Percentiles rank a stretch among this genome's conserved stretches.
These are phyloP conservation scores for Macroventuria anomochaeta DNA, from an alignment of 2,329 filamentous ascomycete genomes.

Conservation along the genomic window DNA sequence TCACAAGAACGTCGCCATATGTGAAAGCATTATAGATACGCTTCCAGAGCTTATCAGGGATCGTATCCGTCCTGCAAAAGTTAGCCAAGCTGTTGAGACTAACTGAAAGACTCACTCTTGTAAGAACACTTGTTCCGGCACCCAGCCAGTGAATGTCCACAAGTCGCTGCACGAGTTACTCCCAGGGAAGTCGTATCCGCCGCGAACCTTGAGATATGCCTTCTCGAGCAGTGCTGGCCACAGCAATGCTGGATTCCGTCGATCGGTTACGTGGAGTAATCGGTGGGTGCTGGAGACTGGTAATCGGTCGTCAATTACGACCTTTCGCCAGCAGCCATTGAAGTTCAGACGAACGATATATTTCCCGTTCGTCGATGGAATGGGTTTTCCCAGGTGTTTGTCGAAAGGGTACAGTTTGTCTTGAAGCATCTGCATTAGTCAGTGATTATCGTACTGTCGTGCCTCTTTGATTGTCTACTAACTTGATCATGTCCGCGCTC, in stretches of 20 bases:
- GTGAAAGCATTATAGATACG: slow-evolving; percentile 77
- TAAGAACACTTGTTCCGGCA: slow-evolving; percentile 92
- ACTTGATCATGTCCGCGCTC: slow-evolving; percentile 74
- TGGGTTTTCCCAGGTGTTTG: slow-evolving; percentile 60
- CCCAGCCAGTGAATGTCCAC: slow-evolving; percentile 93
- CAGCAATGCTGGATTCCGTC: slow-evolving; percentile 77
- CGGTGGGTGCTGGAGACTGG: slow-evolving; percentile 77
- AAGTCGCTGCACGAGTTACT: slow-evolving; percentile 97
- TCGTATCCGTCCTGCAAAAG: slow-evolving; percentile 71
- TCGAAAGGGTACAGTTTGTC: slow-evolving; percentile 80
- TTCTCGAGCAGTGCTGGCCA: slow-evolving; percentile 97
- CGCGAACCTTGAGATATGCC: slow-evolving; percentile 92
- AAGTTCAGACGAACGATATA: slow-evolving; percentile 94
- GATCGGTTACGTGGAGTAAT: slow-evolving; percentile 85
- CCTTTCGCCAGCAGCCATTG: slow-evolving; percentile 88
- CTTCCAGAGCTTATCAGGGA: slow-evolving; percentile 77
- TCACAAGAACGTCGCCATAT: slow-evolving; percentile 82
- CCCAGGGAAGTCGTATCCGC: slow-evolving; percentile 96
- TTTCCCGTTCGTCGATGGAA: slow-evolving; percentile 78
- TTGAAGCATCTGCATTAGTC: slow-evolving; percentile 66
- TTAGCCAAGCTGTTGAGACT: slow-evolving; percentile 12
- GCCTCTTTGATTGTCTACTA: slow-evolving; percentile 28
- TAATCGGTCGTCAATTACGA: slow-evolving; percentile 87
- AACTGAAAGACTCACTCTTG: slow-evolving; percentile 63
- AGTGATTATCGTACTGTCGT: slow-evolving; percentile 10